Base-by-base conservation (phyloP, 1,284 basidiomycete species). In the Coniophora puteana region DNA sequence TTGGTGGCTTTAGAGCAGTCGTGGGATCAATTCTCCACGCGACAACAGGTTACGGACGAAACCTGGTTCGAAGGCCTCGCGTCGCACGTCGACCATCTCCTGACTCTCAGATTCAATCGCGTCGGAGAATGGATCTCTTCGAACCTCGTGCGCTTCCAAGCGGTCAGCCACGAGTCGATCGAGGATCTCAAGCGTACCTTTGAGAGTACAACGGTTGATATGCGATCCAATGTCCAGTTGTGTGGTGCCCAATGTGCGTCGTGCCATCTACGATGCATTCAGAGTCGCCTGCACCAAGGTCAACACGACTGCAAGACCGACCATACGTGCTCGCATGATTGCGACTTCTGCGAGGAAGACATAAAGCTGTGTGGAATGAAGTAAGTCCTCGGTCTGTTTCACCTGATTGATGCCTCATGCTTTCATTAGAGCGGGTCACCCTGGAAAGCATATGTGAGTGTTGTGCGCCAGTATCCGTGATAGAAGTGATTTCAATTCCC, bases 401-500 rank as follows among this genome's bases (percentile, higher is more conserved):
- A 20, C 16, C 22, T 12, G 34, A 6, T n/a, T 22, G 8, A n/a
- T n/a, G n/a, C n/a, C n/a, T n/a, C n/a, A n/a, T n/a, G n/a, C n/a
- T n/a, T n/a, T 33, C 22, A 6, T 1, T 7, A 79, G 78, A 5
- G 78, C 77, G 28, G 78, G 79, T 1, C 78, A 81, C 49, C 51
- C 66, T 20, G 74, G 74, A 21, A 57, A 57, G 16, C 78, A 80
- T 45, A 61, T 77, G 75, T 78, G 51, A 44, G 71, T 34, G 20
- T 18, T 40, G 17, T 24, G 33, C 11, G 18, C 35, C 8, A 4
- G n/a, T n/a, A n/a, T n/a, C n/a, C n/a, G n/a, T n/a, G n/a, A n/a
- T n/a, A n/a, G n/a, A 6, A 8, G 23, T 24, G 4, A 18, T 11
- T 4, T 23, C 14, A 28, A 21, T 34, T 2, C 10, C 36, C 5